Evolutionary conservation across 208 protist species (phyloP).

Genomic region (Crithidia fasciculata): DNA sequence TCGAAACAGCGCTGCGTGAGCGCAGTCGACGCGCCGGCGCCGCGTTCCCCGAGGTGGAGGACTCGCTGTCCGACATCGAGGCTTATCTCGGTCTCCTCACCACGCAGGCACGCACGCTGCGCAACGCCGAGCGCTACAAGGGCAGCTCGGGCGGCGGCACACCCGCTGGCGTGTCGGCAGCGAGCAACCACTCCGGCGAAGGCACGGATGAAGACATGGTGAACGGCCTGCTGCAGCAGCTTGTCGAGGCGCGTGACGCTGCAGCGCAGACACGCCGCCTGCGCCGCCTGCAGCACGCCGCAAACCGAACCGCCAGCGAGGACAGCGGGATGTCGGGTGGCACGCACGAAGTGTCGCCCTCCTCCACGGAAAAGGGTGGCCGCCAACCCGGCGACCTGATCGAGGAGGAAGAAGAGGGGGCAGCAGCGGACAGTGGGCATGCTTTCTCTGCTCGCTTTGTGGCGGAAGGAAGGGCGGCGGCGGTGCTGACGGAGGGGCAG

Average conservation of each 20-base stretch:
- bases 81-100: conserved; percentile 26
- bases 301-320: not conserved
- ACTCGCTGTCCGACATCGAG: conserved; percentile 35
- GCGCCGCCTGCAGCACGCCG: conserved; percentile 9
- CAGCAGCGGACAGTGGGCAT: not conserved
- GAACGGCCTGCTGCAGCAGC: conserved; percentile 23
- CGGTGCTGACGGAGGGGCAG: conserved; percentile 24
- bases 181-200: not conserved
- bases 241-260: conserved; percentile 25
- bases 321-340: not conserved
- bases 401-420: not conserved
- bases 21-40: conserved; percentile 1
- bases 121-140: not conserved
- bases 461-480: not conserved
- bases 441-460: not conserved
- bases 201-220: conserved; percentile 19
- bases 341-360: not conserved
- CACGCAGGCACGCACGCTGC: conserved; percentile 17
- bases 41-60: not conserved
- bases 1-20: conserved; percentile 21
- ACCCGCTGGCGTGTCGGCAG: not conserved
- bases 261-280: conserved; percentile 19
- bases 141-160: not conserved
- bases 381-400: not conserved
- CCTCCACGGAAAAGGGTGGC: not conserved